A percentile compares a stretch with the other conserved stretches of the same genome.
Evolutionary conservation across 208 protist genomes (phyloP).

Genomic region (Blechomonas ayalai): DNA sequence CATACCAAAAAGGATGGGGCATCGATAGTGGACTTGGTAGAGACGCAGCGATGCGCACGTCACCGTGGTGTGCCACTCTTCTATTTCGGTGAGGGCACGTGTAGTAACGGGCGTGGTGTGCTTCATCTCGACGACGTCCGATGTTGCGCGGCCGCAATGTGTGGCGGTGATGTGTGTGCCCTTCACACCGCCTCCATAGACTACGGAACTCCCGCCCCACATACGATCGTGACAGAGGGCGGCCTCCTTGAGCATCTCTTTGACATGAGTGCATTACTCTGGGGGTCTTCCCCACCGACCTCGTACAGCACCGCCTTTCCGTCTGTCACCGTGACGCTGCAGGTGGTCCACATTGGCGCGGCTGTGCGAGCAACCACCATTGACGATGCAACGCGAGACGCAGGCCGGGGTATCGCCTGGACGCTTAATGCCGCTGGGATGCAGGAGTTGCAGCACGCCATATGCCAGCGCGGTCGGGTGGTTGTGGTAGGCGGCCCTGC

Average conservation of each 20-base stretch:
- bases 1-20: slow-evolving; percentile 6
- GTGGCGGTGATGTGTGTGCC: slow-evolving; percentile 7
- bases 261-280: slow-evolving; percentile 29
- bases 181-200: slow-evolving; percentile 29
- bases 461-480: slow-evolving; percentile 22
- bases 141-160: neutral
- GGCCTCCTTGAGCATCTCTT: slow-evolving; percentile 23
- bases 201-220: slow-evolving; percentile 53
- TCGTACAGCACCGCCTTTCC: slow-evolving; percentile 57
- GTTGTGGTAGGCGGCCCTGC: slow-evolving; percentile 13
- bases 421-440: slow-evolving; percentile 1
- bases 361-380: neutral
- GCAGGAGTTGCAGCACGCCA: slow-evolving; percentile 27
- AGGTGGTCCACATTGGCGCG: slow-evolving; percentile 5
- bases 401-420: neutral
- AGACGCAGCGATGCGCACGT: slow-evolving; percentile 23
- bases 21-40: slow-evolving; percentile 12
- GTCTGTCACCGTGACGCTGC: slow-evolving; percentile 22
- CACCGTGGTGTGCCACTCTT: slow-evolving; percentile 34
- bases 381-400: neutral
- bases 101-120: slow-evolving; percentile 68
- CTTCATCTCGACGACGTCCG: slow-evolving; percentile 21
- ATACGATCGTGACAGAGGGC: slow-evolving; percentile 33
- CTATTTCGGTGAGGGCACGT: slow-evolving; percentile 61
- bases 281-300: slow-evolving; percentile 40